Base-by-base conservation (phyloP, 2,329 filamentous ascomycete species). In the Penicillium sp. region DNA sequence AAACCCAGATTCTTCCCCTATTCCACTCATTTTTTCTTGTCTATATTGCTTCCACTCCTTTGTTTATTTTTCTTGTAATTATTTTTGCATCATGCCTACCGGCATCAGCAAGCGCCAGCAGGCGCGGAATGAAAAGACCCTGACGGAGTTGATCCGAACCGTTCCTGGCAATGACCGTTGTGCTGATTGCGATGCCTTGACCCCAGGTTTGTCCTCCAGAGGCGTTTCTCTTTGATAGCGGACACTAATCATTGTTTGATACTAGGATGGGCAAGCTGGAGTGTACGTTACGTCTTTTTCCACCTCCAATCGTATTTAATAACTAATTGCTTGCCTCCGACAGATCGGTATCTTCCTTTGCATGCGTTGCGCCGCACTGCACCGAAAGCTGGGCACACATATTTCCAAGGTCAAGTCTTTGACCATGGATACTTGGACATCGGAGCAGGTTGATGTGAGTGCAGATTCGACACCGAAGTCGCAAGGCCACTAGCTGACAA, bases 401-500 rank as follows among this genome's bases (percentile, higher is more conserved):
- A 91, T 99, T 60, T 97, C 92, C 62, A 99, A 99, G 74, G 91
- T 99, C 79, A 99, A 99, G 76, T 97, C 92, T 35, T 76, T 99
- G 77, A 97, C 89, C 74, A 97, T 99, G 92, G 94, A 99, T 76
- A 94, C 88, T 63, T 99, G 94, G 94, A 86, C 89, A 45, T 87
- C 88, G 68, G 94, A 97, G 57, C 94, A 99, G 77, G 92, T 99
- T 60, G 94, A 99, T 76, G 92, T 96, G 79, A 76, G 84, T 75
- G 55, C 34, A 44, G 23, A 29, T 48, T 46, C 27, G 19, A 2
- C n/a, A 26, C n/a, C 35, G n/a, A 18, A 3, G 10, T 41, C 26
- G 41, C 32, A 55, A 14, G 35, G 51, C 27, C 66, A 93, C 88
- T 90, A 86, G 68, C 96, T 97, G 91, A 92, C 88, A 86, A 85